Evolutionary conservation across 768 basidiomycete genomes (phyloP).

Genomic region (Boletus vermiculosoides): DNA sequence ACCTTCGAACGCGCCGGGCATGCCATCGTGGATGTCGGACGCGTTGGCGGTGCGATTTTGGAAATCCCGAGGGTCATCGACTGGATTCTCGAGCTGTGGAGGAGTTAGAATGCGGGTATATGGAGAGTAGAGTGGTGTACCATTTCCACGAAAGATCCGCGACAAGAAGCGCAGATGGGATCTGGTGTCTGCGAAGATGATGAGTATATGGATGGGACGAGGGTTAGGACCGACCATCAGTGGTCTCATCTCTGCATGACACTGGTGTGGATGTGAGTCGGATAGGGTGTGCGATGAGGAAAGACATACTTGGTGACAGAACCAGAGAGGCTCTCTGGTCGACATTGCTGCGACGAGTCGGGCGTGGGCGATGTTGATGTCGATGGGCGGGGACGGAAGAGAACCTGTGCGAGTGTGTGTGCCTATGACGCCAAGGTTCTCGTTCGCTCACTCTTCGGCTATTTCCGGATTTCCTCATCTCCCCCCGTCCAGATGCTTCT

Average conservation of each 20-base stretch:
- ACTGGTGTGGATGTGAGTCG: constrained; percentile 45
- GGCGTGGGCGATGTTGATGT: constrained; percentile 12
- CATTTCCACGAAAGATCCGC: constrained; percentile 80
- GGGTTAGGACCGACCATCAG: constrained; percentile 62
- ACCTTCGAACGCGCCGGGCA: constrained; percentile 43
- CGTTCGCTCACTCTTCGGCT: background rate
- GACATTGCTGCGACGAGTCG: constrained; percentile 41
- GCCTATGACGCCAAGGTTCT: constrained; percentile 7
- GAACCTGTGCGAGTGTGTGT: background rate
- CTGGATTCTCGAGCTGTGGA: constrained; percentile 66
- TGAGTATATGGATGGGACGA: background rate
- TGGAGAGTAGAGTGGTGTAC: constrained; percentile 23
- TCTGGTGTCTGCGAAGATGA: constrained; percentile 60
- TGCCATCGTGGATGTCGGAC: constrained; percentile 26
- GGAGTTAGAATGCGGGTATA: background rate
- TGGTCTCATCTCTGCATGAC: constrained; percentile 85
- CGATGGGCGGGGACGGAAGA: background rate
- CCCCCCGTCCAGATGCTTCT: background rate
- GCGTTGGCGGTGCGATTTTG: constrained; percentile 36
- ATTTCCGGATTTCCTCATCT: constrained; percentile 15
- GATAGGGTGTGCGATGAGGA: background rate
- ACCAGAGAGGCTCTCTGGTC: constrained; percentile 73
- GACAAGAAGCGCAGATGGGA: constrained; percentile 81
- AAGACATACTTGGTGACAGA: constrained; percentile 62
- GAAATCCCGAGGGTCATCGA: constrained; percentile 75